Conservation (phyloP, 1,284 basidiomycete genomes). For the Sanghuangporus baumii region DNA sequence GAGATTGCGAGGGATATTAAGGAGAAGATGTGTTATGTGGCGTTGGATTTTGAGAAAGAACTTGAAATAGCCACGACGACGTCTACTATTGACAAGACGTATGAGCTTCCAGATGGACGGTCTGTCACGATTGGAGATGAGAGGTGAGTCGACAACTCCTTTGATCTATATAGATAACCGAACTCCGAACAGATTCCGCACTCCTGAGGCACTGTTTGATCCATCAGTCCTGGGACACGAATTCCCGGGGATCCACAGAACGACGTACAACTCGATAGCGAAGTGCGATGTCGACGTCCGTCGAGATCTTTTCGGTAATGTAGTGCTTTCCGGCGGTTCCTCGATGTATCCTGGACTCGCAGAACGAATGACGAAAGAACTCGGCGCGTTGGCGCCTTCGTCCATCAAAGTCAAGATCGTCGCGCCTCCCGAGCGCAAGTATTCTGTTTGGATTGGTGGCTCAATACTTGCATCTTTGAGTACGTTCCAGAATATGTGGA, state of each 20-base stretch:
- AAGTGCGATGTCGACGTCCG: conserved; percentile 80
- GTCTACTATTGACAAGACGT: conserved; percentile 91
- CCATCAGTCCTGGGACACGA: conserved; percentile 92
- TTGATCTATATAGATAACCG: not conserved
- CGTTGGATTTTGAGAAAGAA: conserved; percentile 74
- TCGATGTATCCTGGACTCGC: conserved; percentile 98
- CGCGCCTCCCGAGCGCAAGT: conserved; percentile 89
- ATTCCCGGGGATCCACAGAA: conserved; percentile 93
- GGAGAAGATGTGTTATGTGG: conserved; percentile 68
- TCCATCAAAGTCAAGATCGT: conserved; percentile 96
- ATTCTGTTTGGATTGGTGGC: conserved; percentile 99
- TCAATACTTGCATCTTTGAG: conserved; percentile 94
- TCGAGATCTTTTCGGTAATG: conserved; percentile 90
- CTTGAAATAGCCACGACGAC: conserved; percentile 90
- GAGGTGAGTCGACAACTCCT: conserved; percentile 43
- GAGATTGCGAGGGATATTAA: conserved; percentile 69
- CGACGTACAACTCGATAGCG: conserved; percentile 90
- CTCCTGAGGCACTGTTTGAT: conserved; percentile 97
- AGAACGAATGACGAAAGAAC: conserved; percentile 98
- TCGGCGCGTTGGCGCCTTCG: conserved; percentile 80
- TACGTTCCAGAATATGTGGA: conserved; percentile 96
- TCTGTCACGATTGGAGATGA: conserved; percentile 97
- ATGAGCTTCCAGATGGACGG: conserved; percentile 95
- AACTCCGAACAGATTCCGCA: conserved; percentile 69
- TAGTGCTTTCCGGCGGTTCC: conserved; percentile 93